Percentiles rank a stretch among this genome's conserved stretches.
Evolutionary conservation across 179 eudicot species (phyloP).

Genomic region (Heliamphora pulchella): DNA sequence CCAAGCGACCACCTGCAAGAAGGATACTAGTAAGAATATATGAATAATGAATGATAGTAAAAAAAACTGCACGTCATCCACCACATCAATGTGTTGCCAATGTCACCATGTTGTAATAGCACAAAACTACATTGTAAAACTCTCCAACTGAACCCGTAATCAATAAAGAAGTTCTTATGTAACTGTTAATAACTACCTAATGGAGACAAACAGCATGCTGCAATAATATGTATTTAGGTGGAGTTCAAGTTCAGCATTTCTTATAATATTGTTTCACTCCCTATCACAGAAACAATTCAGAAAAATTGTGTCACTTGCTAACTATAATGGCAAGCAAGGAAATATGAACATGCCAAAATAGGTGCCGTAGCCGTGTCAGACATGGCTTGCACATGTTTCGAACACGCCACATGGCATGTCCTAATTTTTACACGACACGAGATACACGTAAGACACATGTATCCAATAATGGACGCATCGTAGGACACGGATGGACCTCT

Average conservation of each 20-base stretch:
- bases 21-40: slow-evolving; percentile 5
- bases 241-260: not conserved
- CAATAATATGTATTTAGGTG: not conserved
- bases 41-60: not conserved
- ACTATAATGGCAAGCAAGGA: no score
- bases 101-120: not conserved
- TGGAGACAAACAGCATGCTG: not conserved
- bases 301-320: not conserved
- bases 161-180: not conserved
- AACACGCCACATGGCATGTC: no score
- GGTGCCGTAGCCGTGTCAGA: no score
- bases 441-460: no score
- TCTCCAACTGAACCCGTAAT: not conserved
- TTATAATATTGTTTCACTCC: not conserved
- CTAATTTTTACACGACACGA: no score
- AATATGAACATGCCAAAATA: no score
- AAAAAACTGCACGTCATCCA: not conserved
- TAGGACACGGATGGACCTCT: no score
- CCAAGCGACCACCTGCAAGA: slow-evolving; percentile 77
- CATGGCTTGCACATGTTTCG: no score
- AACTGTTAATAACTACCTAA: not conserved
- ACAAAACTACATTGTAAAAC: not conserved
- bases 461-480: no score
- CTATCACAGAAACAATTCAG: not conserved
- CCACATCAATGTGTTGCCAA: not conserved